Evolutionary conservation across 2,329 filamentous ascomycete genomes (phyloP).

Genomic region (Saccharata proteae): DNA sequence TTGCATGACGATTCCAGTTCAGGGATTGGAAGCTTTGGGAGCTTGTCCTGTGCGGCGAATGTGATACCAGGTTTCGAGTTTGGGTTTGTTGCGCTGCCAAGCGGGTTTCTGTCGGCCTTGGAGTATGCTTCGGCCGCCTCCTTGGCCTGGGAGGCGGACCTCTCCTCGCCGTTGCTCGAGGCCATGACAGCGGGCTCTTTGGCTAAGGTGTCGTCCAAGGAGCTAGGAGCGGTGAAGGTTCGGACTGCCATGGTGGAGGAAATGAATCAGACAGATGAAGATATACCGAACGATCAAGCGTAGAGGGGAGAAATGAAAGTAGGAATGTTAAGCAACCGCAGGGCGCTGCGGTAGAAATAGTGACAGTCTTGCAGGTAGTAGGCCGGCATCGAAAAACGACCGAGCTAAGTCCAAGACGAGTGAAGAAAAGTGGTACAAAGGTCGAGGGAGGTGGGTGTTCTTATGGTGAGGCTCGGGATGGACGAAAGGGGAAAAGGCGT

Average conservation of each 20-base stretch:
- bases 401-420: background rate
- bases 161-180: conserved; percentile 23
- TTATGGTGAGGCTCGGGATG: conserved; percentile 1
- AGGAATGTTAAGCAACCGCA: conserved; percentile 73
- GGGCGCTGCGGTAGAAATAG: conserved; percentile 83
- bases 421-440: background rate
- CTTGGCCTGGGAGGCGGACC: conserved; percentile 41
- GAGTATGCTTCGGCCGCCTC: conserved; percentile 37
- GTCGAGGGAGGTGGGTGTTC: background rate
- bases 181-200: conserved; percentile 10
- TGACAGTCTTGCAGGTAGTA: conserved; percentile 81
- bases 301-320: conserved; percentile 68
- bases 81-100: conserved; percentile 38
- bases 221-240: conserved; percentile 59
- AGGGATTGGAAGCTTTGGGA: conserved; percentile 88
- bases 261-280: conserved; percentile 40
- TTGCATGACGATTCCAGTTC: conserved; percentile 67
- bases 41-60: conserved; percentile 74
- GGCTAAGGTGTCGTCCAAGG: conserved; percentile 58
- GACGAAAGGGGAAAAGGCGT: conserved; percentile 6
- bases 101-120: conserved; percentile 33
- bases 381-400: conserved; percentile 55
- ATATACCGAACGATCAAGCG: conserved; percentile 46
- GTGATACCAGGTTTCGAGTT: conserved; percentile 62
- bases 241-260: conserved; percentile 51